Conservation (phyloP, 495 filamentous ascomycete species). For the Evernia prunastri region DNA sequence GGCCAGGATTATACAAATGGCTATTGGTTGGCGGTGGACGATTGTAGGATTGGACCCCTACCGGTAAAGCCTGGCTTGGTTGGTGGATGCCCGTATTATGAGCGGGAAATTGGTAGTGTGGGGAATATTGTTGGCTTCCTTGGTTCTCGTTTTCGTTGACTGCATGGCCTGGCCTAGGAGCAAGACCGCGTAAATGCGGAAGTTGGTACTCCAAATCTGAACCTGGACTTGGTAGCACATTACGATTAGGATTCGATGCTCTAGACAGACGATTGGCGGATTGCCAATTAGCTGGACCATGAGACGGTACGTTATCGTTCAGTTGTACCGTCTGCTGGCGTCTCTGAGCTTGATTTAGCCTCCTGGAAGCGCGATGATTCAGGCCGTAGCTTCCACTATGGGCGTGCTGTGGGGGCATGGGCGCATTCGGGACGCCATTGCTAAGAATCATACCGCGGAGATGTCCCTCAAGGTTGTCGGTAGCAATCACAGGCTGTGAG, state of each 20-base stretch:
- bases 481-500: neutral
- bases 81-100: neutral
- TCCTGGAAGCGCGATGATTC: neutral
- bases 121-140: neutral
- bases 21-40: slow-evolving; percentile 26
- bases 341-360: slow-evolving; percentile 11
- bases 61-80: neutral
- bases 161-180: neutral
- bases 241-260: neutral
- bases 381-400: neutral
- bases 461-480: slow-evolving; percentile 33
- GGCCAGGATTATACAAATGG: slow-evolving; percentile 32
- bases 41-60: neutral
- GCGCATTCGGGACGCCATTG: slow-evolving; percentile 27
- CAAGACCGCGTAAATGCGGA: neutral
- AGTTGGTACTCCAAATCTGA: neutral
- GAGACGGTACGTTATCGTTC: neutral
- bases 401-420: neutral
- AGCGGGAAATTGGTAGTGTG: neutral
- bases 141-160: neutral
- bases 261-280: neutral
- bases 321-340: neutral
- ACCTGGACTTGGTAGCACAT: neutral
- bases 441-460: slow-evolving; percentile 40
- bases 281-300: neutral